phyloP scores from a whole-genome alignment of 2,329 filamentous ascomycete species.

The Aspergillus pseudoglaucus region DNA sequence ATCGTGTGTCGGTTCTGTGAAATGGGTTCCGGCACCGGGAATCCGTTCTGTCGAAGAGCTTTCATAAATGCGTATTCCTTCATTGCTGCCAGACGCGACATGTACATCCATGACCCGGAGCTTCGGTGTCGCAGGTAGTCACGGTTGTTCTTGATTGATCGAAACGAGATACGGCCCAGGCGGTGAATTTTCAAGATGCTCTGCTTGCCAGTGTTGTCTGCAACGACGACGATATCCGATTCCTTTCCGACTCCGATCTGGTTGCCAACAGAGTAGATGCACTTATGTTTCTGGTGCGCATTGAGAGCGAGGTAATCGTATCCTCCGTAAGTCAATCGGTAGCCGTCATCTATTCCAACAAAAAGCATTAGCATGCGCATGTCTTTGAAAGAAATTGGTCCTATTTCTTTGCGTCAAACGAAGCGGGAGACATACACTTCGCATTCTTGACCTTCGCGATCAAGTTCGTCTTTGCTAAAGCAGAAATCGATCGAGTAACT shows the following conservation, averaged over 20 bases:
- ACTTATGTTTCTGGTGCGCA: conserved; percentile 70
- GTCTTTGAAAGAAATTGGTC: neutral
- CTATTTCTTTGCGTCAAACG: conserved; percentile 4
- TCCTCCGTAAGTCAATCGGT: conserved; percentile 91
- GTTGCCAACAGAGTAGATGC: conserved; percentile 86
- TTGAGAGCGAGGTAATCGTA: conserved; percentile 96
- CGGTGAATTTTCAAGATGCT: conserved; percentile 92
- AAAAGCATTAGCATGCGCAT: conserved; percentile 1
- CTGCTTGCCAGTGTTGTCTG: conserved; percentile 69
- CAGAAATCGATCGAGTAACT: conserved; percentile 81
- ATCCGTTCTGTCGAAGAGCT: conserved; percentile 72
- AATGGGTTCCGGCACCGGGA: conserved; percentile 81
- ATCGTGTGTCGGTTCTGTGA: conserved; percentile 91
- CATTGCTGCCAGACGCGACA: conserved; percentile 83
- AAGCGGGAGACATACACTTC: conserved; percentile 50
- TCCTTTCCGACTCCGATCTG: conserved; percentile 96
- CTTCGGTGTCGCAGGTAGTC: conserved; percentile 83
- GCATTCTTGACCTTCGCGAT: conserved; percentile 92
- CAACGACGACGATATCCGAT: conserved; percentile 92
- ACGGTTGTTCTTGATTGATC: conserved; percentile 89
- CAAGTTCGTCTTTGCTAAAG: conserved; percentile 82
- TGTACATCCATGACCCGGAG: conserved; percentile 94
- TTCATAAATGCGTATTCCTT: conserved; percentile 96
- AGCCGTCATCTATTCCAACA: conserved; percentile 65
- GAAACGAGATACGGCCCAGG: conserved; percentile 90